Conservation (phyloP, 129 eudicot genomes). For the Pittosporum tobira region DNA sequence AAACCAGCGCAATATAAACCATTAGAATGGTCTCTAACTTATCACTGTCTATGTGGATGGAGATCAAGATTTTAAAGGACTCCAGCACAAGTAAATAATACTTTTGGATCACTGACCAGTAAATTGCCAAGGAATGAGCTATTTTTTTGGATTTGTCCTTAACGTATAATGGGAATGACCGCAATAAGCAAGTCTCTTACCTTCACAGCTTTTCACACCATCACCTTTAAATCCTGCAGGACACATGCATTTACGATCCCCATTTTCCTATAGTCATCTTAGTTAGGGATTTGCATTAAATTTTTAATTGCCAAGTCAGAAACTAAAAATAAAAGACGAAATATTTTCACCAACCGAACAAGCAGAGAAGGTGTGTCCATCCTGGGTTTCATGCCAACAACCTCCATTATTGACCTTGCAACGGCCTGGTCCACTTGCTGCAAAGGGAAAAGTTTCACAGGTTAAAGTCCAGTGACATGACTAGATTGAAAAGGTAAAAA, state of each 20-base stretch:
- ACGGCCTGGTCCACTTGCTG: slow-evolving; percentile 89
- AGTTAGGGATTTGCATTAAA: slow-evolving; percentile 2
- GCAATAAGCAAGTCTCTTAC: slow-evolving; percentile 25
- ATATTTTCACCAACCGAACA: slow-evolving; percentile 49
- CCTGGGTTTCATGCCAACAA: slow-evolving; percentile 78
- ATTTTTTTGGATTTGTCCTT: not conserved
- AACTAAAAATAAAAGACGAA: not conserved
- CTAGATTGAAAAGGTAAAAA: not conserved
- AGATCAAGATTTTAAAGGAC: not conserved
- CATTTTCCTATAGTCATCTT: slow-evolving; percentile 45
- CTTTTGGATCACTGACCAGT: not conserved
- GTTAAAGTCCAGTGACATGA: not conserved
- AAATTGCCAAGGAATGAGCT: no score
- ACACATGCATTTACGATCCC: slow-evolving; percentile 65
- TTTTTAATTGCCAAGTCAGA: not conserved
- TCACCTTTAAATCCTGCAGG: slow-evolving; percentile 87
- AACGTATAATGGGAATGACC: not conserved
- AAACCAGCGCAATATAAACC: not conserved
- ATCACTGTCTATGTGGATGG: not conserved
- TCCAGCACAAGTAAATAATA: not conserved
- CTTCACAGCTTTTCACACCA: slow-evolving; percentile 75
- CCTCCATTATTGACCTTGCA: slow-evolving; percentile 90
- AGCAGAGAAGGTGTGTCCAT: slow-evolving; percentile 70
- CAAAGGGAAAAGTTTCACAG: slow-evolving; percentile 9
- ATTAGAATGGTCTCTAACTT: not conserved